Evolutionary conservation across 805 yeast species (phyloP).

Genomic region (Jamesozyma jinghongensis): DNA sequence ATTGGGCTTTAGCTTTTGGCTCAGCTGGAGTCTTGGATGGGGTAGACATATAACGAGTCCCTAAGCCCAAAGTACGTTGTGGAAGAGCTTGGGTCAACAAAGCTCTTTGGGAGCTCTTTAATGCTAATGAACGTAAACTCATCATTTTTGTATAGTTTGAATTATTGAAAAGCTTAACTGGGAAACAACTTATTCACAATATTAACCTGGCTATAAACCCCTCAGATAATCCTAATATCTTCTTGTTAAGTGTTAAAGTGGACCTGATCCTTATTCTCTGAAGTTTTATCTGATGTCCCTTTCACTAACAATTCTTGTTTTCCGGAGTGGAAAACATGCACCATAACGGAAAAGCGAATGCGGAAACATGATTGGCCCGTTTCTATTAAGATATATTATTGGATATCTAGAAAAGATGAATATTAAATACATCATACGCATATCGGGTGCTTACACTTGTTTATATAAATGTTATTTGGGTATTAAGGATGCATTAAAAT

Average conservation of each 20-base stretch:
- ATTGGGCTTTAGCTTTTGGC: slow-evolving; percentile 84
- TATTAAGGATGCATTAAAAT: too few relatives aligned
- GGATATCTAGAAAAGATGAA: neutral
- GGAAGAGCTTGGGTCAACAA: slow-evolving; percentile 13
- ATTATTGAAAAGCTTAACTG: too few relatives aligned
- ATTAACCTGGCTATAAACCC: too few relatives aligned
- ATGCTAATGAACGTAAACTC: slow-evolving; percentile 26
- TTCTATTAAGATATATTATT: neutral
- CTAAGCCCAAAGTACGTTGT: slow-evolving; percentile 12
- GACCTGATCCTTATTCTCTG: too few relatives aligned
- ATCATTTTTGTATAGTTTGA: slow-evolving; percentile 6
- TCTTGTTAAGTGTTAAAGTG: too few relatives aligned
- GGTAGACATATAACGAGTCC: slow-evolving; percentile 56
- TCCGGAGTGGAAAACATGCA: neutral
- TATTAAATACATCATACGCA: too few relatives aligned
- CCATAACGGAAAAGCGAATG: neutral
- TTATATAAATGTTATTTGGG: too few relatives aligned
- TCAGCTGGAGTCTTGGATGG: slow-evolving; percentile 67
- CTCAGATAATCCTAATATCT: too few relatives aligned
- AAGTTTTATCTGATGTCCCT: neutral
- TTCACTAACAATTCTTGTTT: too few relatives aligned
- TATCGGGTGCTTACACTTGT: too few relatives aligned
- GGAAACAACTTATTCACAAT: too few relatives aligned
- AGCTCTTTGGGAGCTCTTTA: slow-evolving; percentile 21
- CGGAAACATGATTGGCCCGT: neutral